phyloP scores from a whole-genome alignment of 805 yeast species.

The Clavispora carvajalis region DNA sequence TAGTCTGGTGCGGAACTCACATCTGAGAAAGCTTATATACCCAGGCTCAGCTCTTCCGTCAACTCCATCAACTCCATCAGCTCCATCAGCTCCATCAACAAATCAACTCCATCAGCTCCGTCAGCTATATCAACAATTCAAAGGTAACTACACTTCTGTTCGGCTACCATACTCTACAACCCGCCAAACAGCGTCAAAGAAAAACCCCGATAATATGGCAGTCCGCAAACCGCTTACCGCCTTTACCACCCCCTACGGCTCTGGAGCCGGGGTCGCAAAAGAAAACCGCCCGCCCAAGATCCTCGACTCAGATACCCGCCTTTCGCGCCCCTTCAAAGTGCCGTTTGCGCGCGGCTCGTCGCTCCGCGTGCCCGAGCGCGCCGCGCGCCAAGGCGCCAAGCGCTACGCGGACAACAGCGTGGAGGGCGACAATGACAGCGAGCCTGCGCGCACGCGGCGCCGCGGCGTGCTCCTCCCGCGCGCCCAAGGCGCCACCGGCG shows the following conservation, averaged over 20 bases:
- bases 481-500: conserved; percentile 33
- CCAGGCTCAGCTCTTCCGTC: too few species aligned
- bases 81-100: too few species aligned
- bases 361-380: conserved; percentile 16
- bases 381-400: conserved; percentile 26
- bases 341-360: conserved; percentile 41
- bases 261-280: conserved; percentile 64
- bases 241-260: conserved; percentile 49
- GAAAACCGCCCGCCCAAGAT: conserved; percentile 50
- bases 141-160: too few species aligned
- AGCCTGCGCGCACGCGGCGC: conserved; percentile 20
- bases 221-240: conserved; percentile 31
- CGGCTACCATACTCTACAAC: too few species aligned
- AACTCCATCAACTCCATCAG: too few species aligned
- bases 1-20: too few species aligned
- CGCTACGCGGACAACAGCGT: conserved; percentile 28
- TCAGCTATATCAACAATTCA: too few species aligned
- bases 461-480: conserved; percentile 61
- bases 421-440: conserved; percentile 33
- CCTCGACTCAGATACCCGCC: conserved; percentile 44
- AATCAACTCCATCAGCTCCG: too few species aligned
- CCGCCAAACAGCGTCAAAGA: too few species aligned
- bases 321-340: conserved; percentile 65
- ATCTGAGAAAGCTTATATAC: too few species aligned
- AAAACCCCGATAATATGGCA: conserved; percentile 15